Base-by-base conservation (phyloP, 2,329 filamentous ascomycete genomes). In the Diaporthe sp. region DNA sequence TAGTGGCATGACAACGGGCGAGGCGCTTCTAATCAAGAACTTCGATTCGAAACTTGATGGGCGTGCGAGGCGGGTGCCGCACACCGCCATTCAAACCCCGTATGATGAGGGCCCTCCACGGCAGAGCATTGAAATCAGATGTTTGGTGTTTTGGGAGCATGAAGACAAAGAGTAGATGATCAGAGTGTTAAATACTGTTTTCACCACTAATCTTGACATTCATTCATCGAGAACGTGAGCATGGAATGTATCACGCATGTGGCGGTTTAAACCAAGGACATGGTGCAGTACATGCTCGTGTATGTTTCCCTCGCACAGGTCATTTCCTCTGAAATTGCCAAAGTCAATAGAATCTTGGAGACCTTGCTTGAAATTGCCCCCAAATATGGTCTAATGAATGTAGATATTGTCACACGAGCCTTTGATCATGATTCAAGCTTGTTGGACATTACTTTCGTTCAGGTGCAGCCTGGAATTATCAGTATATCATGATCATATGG, bases 11-110 rank as follows among this genome's bases (percentile, higher is more conserved):
- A 84, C 81, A 10, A 87, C 88, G 0, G 85, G 86, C 39, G 86
- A 92, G 80, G 87, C 88, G 5, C 84, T 89, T 15, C 80, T 91
- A 65, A 90, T 92, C 80, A 92, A 91, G 80, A 90, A 88, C 78
- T 91, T 88, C 80, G 90, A 92, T 82, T 71, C 67, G 44, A 28
- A 51, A 20, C n/a, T 51, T 6, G 67, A 71, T 55, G 67, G 67
- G 57, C 57, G 57, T 39, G 57, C 57, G 57, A 60, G 57, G 34
- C 57, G 57, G 34, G 47, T 71, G 34, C 67, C 67, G n/a, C 67
- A 71, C 67, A 51, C 67, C 51, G 67, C 67, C 12, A 51, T 71
- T 25, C 44, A 51, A 31, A 71, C 44, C 47, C 67, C 47, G n/a
- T 51, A 49, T 42, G 67, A 71, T 20, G 47, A 60, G 57, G 57